Conservation (phyloP, 1,139 yeast species). For the Yamadazyma mexicana region DNA sequence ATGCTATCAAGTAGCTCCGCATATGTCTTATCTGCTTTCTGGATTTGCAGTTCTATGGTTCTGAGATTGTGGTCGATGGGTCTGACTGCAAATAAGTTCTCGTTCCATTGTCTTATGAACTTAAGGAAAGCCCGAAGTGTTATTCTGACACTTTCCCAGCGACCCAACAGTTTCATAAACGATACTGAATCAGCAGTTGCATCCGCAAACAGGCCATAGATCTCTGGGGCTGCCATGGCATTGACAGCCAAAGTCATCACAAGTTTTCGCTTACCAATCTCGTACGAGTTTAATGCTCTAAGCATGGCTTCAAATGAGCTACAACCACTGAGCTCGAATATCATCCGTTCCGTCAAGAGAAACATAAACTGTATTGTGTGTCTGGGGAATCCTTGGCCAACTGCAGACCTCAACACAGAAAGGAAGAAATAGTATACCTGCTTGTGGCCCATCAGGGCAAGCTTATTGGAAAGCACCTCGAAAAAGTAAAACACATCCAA, state of each 20-base stretch:
- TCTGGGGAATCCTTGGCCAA: background rate
- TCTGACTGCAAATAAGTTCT: background rate
- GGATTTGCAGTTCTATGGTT: background rate
- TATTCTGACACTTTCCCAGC: background rate
- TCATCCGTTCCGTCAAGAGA: background rate
- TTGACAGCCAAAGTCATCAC: background rate
- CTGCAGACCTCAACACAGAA: background rate
- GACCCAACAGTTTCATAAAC: background rate
- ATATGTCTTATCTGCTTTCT: background rate
- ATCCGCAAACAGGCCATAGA: background rate
- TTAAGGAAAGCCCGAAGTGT: background rate
- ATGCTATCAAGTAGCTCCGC: background rate
- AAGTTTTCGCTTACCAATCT: background rate
- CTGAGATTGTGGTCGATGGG: background rate
- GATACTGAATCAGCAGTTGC: background rate
- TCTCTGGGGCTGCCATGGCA: background rate
- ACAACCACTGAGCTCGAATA: background rate
- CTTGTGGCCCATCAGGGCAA: background rate
- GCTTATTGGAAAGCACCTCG: constrained; percentile 1
- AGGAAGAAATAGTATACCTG: background rate
- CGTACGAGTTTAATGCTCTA: background rate
- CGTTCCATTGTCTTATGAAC: background rate
- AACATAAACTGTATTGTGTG: constrained; percentile 7
- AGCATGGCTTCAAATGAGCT: background rate
- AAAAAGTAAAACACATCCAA: constrained; percentile 4